Percentiles rank a stretch among this genome's conserved stretches.
phyloP scores from a whole-genome alignment of 345 rosid species.

The Gossypium sturtianum region DNA sequence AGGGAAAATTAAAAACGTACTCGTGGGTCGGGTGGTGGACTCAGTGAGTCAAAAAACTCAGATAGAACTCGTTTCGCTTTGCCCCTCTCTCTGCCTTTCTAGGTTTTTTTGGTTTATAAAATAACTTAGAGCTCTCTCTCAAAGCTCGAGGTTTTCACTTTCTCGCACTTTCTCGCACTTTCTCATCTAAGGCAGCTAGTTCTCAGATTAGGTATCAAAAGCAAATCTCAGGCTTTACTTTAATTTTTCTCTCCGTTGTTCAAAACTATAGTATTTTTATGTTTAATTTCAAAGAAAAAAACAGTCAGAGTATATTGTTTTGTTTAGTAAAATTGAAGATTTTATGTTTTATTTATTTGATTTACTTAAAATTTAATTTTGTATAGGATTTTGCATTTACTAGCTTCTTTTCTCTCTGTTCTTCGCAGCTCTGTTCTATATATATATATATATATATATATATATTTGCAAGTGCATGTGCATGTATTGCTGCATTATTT shows the following conservation, averaged over 20 bases:
- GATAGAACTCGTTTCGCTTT: neutral
- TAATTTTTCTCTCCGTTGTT: neutral
- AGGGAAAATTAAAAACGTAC: neutral
- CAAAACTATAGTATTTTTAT: neutral
- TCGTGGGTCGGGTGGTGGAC: neutral
- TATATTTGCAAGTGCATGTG: neutral
- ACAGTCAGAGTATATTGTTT: neutral
- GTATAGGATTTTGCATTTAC: neutral
- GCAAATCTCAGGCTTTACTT: neutral
- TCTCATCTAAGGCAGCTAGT: neutral
- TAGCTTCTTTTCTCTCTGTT: neutral
- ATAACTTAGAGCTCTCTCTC: neutral
- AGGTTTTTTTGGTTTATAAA: conserved; percentile 7
- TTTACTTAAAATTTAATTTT: neutral
- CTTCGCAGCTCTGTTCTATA: neutral
- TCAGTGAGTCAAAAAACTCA: conserved; percentile 5
- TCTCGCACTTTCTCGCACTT: neutral
- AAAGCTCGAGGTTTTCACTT: neutral
- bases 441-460: too few relatives aligned
- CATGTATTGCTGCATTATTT: neutral
- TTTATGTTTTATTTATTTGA: neutral
- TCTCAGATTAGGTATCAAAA: conserved; percentile 3
- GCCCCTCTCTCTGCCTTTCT: neutral
- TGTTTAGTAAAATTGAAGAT: neutral
- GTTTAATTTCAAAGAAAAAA: neutral